These are phyloP conservation scores for Penicillium sp. DNA, from an alignment of 2,329 filamentous ascomycete species.

Conservation along the genomic window DNA sequence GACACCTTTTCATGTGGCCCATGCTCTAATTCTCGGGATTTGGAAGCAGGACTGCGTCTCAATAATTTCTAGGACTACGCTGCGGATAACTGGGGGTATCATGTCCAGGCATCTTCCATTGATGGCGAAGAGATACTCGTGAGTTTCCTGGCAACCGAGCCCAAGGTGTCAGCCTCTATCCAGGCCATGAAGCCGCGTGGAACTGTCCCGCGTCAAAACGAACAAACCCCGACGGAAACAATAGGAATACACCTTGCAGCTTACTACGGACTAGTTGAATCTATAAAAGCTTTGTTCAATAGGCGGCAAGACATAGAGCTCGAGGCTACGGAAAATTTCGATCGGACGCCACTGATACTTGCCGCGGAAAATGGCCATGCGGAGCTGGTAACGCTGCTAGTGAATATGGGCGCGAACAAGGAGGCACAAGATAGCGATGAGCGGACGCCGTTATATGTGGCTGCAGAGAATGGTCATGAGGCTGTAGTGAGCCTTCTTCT, in stretches of 20 bases:
- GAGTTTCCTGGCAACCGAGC: background rate
- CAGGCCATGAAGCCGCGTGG: background rate
- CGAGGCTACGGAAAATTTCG: background rate
- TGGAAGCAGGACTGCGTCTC: background rate
- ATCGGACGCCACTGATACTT: background rate
- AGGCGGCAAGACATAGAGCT: background rate
- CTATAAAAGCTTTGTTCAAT: background rate
- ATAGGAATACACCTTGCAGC: conserved; percentile 8
- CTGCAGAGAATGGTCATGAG: conserved; percentile 17
- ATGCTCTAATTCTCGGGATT: background rate
- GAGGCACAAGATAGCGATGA: conserved; percentile 10
- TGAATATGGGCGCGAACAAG: background rate
- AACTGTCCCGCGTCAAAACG: background rate
- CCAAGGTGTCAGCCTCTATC: conserved; percentile 18
- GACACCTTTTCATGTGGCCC: conserved; percentile 13
- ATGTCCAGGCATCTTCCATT: conserved; percentile 3
- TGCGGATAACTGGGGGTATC: conserved; percentile 18
- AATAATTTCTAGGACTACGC: conserved; percentile 19
- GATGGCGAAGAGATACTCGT: background rate
- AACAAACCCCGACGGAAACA: background rate
- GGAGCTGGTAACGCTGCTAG: background rate
- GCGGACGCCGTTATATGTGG: conserved; percentile 13
- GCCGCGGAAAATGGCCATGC: conserved; percentile 41
- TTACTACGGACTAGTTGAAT: conserved; percentile 5
- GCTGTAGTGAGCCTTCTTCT: conserved; percentile 25